phyloP scores from a whole-genome alignment of 2,329 filamentous ascomycete genomes.

The Pseudocercospora vitis region DNA sequence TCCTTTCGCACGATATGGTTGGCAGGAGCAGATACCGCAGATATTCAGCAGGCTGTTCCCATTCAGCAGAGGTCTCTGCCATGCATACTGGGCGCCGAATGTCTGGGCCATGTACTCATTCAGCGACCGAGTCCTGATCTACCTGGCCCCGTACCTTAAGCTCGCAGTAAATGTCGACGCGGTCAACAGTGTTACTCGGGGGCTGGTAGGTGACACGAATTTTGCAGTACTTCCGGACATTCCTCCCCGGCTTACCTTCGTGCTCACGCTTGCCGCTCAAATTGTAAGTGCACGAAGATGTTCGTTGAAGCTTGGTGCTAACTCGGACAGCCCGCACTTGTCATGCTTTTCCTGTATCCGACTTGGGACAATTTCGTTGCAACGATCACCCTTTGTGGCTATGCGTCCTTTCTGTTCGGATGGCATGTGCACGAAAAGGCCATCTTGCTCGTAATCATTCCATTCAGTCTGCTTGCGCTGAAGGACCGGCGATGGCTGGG shows the following conservation, averaged over 20 bases:
- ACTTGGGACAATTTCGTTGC: conserved; percentile 89
- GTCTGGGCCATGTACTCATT: conserved; percentile 98
- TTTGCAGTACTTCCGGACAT: conserved; percentile 93
- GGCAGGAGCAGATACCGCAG: conserved; percentile 77
- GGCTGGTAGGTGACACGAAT: conserved; percentile 86
- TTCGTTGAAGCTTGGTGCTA: background rate
- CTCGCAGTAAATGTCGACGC: conserved; percentile 71
- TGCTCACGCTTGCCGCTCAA: conserved; percentile 80
- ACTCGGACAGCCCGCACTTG: conserved; percentile 61
- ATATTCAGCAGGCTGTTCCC: conserved; percentile 84
- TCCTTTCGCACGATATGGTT: conserved; percentile 65
- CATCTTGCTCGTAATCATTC: conserved; percentile 88
- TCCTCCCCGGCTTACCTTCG: conserved; percentile 75
- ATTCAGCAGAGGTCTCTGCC: conserved; percentile 88
- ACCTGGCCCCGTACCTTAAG: conserved; percentile 75
- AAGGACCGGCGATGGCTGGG: conserved; percentile 86
- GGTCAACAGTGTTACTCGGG: conserved; percentile 84
- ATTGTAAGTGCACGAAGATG: conserved; percentile 47
- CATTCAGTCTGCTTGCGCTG: conserved; percentile 88
- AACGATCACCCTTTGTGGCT: conserved; percentile 87
- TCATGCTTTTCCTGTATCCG: conserved; percentile 77
- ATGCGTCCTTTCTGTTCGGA: conserved; percentile 93
- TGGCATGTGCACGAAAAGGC: conserved; percentile 99
- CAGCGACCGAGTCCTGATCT: conserved; percentile 77
- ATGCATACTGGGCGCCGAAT: conserved; percentile 98